Base-by-base conservation (phyloP, 306 rosid species). In the Echinosophora koreensis region DNA sequence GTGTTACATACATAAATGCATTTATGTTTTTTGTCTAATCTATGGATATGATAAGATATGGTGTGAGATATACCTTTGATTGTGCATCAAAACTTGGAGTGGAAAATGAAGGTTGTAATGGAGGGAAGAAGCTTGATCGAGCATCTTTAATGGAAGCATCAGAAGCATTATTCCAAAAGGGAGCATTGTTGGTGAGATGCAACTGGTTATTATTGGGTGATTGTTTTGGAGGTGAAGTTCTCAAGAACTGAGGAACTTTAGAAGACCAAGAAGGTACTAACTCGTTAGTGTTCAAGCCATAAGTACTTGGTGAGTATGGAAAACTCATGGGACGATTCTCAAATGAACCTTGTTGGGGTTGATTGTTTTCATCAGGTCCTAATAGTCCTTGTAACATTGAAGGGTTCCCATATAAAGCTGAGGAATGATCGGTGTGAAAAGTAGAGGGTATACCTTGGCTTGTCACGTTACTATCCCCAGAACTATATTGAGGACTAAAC, bases 151-250 rank as follows among this genome's bases (percentile, higher is more conserved):
- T 82, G 78, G 91, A 69, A 35, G 87, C 62, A 44, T 90, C 96
- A 34, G 99, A 87, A 17, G 97, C 92, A 63, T 93, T 96, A 63
- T 93, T 96, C 97, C 99, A 92, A 75, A 91, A 92, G 15, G 96
- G 83, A 4, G 97, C 90, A 83, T 86, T 86, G 63, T 96, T 96
- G 1, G 97, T 86, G 82, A 96, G 91, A 63, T 91, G 97, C 73
- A 96, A 82, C 60, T 88, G 97, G 58, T 73, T 88, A 52, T 73
- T 88, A 52, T 76, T 83, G 37, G 85, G 58, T 32, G 73, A 30
- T 35, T 78, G 93, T 82, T 90, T 92, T 5, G 99, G 98, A 39
- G 98, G 89, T 7, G 97, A 87, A 62, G 80, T 74, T 90, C 96
- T 84, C 32, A 89, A 80, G 74, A 89, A 96, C 50, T 82, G 98